phyloP scores from a whole-genome alignment of 2,329 filamentous ascomycete genomes.

The Nannizziopsis arthrosporioides region DNA sequence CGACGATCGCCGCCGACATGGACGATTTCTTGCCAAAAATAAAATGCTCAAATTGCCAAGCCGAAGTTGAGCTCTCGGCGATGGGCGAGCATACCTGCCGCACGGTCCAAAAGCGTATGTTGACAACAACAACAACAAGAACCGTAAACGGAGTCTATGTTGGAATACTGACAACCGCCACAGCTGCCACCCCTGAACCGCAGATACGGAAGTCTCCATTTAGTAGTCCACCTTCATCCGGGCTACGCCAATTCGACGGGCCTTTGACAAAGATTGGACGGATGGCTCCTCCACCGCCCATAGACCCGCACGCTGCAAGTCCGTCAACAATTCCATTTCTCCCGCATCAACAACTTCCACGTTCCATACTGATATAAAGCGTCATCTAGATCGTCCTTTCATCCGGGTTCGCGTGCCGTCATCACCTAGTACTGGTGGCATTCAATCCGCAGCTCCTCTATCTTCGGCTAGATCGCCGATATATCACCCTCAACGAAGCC shows the following conservation, averaged over 20 bases:
- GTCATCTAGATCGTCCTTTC: constrained; percentile 29
- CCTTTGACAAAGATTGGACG: constrained; percentile 32
- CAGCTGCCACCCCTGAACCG: constrained; percentile 17
- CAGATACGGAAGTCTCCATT: neutral
- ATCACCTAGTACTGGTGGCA: constrained; percentile 31
- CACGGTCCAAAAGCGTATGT: constrained; percentile 6
- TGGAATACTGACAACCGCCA: neutral
- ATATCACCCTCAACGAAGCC: constrained; percentile 27
- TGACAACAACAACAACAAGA: neutral
- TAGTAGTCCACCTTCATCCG: neutral
- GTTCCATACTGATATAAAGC: neutral
- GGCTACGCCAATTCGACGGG: neutral
- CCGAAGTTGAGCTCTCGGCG: constrained; percentile 67
- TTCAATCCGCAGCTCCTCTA: constrained; percentile 52
- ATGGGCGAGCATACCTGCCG: constrained; percentile 77
- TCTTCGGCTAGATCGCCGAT: constrained; percentile 39
- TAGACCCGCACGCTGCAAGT: constrained; percentile 50
- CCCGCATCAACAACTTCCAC: neutral
- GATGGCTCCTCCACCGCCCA: constrained; percentile 40
- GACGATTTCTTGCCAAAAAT: constrained; percentile 67
- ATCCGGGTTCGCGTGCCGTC: constrained; percentile 46
- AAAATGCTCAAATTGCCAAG: constrained; percentile 73
- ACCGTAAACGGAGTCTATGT: neutral
- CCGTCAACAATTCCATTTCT: constrained; percentile 24
- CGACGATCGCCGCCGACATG: constrained; percentile 33